Evolutionary conservation across 2,329 filamentous ascomycete species (phyloP).

Genomic region (Xylariaceae sp.): DNA sequence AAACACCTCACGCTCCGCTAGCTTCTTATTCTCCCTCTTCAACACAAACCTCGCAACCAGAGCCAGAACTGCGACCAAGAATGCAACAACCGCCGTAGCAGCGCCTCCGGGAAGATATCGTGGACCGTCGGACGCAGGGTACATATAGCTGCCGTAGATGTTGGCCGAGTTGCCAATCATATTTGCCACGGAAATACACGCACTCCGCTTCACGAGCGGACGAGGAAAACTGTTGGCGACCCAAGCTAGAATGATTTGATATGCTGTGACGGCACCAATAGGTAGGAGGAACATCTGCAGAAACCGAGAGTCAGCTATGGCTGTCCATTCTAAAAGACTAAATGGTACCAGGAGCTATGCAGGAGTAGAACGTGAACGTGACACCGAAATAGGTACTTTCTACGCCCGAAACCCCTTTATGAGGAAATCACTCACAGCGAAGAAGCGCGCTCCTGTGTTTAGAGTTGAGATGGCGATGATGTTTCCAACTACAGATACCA

Average conservation of each 20-base stretch:
- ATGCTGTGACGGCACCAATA: slow-evolving; percentile 58
- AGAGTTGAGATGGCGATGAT: slow-evolving; percentile 61
- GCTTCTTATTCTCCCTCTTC: slow-evolving; percentile 64
- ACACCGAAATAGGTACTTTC: not conserved
- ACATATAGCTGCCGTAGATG: slow-evolving; percentile 58
- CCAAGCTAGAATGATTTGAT: slow-evolving; percentile 68
- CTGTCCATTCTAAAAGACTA: no score
- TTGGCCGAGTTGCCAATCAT: slow-evolving; percentile 66
- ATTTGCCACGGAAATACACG: slow-evolving; percentile 71
- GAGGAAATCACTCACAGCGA: slow-evolving; percentile 48
- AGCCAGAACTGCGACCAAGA: slow-evolving; percentile 64
- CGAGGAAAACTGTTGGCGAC: slow-evolving; percentile 76
- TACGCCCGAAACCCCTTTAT: not conserved
- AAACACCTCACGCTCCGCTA: slow-evolving; percentile 54
- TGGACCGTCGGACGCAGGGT: slow-evolving; percentile 48
- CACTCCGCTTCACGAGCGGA: slow-evolving; percentile 70
- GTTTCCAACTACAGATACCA: slow-evolving; percentile 60
- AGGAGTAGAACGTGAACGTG: not conserved
- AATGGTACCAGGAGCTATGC: no score
- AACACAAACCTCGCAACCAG: slow-evolving; percentile 60
- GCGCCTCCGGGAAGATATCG: slow-evolving; percentile 61
- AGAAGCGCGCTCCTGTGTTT: slow-evolving; percentile 60
- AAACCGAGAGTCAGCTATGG: not conserved
- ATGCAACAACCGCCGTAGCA: slow-evolving; percentile 67
- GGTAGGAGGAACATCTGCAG: slow-evolving; percentile 63